Conservation (phyloP, 2,329 filamentous ascomycete species). For the Aspergillus costaricaensis region DNA sequence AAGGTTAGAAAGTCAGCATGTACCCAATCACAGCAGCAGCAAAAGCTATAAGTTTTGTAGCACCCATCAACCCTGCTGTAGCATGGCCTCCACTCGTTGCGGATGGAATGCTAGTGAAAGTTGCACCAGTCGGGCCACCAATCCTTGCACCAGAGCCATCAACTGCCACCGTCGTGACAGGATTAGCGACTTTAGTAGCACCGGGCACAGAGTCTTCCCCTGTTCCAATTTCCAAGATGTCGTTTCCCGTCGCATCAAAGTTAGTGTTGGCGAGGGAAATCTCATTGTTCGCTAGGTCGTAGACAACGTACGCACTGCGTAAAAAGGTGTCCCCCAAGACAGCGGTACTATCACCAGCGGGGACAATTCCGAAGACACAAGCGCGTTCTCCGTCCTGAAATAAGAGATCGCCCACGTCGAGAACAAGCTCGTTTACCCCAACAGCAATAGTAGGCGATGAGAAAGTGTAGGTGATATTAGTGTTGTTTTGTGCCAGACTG, state of each 20-base stretch:
- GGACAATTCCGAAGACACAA: conserved; percentile 54
- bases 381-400: conserved; percentile 39
- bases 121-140: conserved; percentile 27
- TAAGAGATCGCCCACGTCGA: conserved; percentile 48
- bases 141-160: conserved; percentile 49
- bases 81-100: conserved; percentile 22
- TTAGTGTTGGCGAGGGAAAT: conserved; percentile 63
- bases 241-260: conserved; percentile 56
- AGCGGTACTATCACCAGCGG: conserved; percentile 48
- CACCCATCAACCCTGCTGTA: conserved; percentile 16
- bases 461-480: conserved; percentile 60
- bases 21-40: conserved; percentile 28
- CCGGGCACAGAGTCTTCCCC: conserved; percentile 53
- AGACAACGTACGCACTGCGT: conserved; percentile 64
- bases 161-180: conserved; percentile 50
- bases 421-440: conserved; percentile 57
- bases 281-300: conserved; percentile 61
- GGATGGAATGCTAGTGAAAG: conserved; percentile 21
- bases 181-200: conserved; percentile 54
- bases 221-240: conserved; percentile 57
- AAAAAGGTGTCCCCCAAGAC: conserved; percentile 66
- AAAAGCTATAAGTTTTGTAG: conserved; percentile 21
- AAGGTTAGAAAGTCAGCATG: conserved; percentile 23
- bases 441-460: conserved; percentile 58
- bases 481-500: conserved; percentile 49